Conservation (phyloP, 129 eudicot species). For the Apium graveolens region DNA sequence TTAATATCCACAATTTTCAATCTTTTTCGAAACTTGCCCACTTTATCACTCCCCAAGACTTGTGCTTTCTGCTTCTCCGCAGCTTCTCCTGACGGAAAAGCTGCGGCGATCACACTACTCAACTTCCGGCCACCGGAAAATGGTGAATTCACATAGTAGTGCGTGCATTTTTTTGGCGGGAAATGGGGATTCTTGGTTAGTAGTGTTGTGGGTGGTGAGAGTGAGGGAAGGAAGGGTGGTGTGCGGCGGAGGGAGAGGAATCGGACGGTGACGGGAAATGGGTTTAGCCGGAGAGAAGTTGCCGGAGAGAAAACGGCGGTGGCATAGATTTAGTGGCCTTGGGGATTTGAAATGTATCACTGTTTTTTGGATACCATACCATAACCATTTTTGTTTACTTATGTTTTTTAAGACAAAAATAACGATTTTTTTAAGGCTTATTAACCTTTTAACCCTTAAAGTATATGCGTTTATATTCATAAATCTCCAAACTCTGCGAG, state of each 20-base stretch:
- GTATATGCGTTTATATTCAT: no score
- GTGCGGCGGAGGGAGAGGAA: slow-evolving; percentile 33
- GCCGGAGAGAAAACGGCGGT: slow-evolving; percentile 64
- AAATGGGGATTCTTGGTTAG: slow-evolving; percentile 10
- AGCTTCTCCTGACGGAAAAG: slow-evolving; percentile 37
- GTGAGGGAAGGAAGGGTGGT: slow-evolving; percentile 10
- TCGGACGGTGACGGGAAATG: slow-evolving; percentile 44
- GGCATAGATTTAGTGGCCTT: slow-evolving; percentile 18
- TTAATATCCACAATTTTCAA: slow-evolving; percentile 63
- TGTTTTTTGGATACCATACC: not conserved
- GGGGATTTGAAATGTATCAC: no score
- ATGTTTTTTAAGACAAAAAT: no score
- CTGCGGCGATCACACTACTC: slow-evolving; percentile 28
- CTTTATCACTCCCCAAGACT: slow-evolving; percentile 22
- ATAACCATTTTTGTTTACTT: no score
- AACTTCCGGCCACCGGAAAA: slow-evolving; percentile 19
- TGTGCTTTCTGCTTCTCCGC: slow-evolving; percentile 24
- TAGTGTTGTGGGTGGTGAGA: slow-evolving; percentile 12
- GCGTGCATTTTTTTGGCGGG: slow-evolving; percentile 20
- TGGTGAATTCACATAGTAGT: slow-evolving; percentile 12
- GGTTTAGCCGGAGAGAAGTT: slow-evolving; percentile 42
- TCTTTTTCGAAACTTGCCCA: slow-evolving; percentile 56
- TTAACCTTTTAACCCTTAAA: no score
- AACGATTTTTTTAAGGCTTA: no score
- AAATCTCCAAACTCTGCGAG: no score